Evolutionary conservation across 495 filamentous ascomycete genomes (phyloP).

Genomic region (Patellaria atrata): DNA sequence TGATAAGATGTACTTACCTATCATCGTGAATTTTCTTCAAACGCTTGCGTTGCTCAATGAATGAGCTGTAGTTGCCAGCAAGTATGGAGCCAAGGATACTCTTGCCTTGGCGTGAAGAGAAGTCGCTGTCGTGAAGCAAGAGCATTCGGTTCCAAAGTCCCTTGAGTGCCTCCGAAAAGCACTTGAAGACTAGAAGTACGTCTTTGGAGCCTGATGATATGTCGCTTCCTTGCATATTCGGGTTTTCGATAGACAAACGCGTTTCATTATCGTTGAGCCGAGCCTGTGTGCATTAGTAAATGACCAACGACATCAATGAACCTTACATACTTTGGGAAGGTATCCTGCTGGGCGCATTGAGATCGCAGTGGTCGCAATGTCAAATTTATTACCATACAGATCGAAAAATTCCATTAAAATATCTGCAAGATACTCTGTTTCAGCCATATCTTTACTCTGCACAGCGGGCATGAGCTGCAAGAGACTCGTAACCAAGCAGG

Average conservation of each 20-base stretch:
- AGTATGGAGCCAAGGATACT: slow-evolving; percentile 24
- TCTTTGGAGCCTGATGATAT: slow-evolving; percentile 69
- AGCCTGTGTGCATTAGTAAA: slow-evolving; percentile 3
- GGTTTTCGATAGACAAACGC: slow-evolving; percentile 68
- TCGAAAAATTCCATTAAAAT: slow-evolving; percentile 75
- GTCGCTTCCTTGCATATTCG: slow-evolving; percentile 70
- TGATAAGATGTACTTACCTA: no score
- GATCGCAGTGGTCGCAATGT: slow-evolving; percentile 52
- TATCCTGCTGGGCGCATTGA: slow-evolving; percentile 55
- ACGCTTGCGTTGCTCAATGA: slow-evolving; percentile 19
- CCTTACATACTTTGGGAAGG: slow-evolving; percentile 50
- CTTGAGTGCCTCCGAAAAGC: slow-evolving; percentile 49
- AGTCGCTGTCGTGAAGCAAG: slow-evolving; percentile 38
- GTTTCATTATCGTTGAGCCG: slow-evolving; percentile 12
- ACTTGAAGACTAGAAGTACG: slow-evolving; percentile 41
- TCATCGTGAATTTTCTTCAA: no score
- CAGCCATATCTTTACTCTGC: slow-evolving; percentile 39
- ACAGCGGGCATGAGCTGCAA: slow-evolving; percentile 62
- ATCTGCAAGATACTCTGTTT: slow-evolving; percentile 55
- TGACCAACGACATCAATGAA: slow-evolving; percentile 17
- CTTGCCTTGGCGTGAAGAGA: background rate
- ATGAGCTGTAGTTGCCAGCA: slow-evolving; percentile 26
- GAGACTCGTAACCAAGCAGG: slow-evolving; percentile 79
- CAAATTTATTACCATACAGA: slow-evolving; percentile 70
- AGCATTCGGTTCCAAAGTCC: slow-evolving; percentile 46